These are phyloP conservation scores for Rutstroemia sp. DNA, from an alignment of 2,329 filamentous ascomycete species.

Conservation along the genomic window DNA sequence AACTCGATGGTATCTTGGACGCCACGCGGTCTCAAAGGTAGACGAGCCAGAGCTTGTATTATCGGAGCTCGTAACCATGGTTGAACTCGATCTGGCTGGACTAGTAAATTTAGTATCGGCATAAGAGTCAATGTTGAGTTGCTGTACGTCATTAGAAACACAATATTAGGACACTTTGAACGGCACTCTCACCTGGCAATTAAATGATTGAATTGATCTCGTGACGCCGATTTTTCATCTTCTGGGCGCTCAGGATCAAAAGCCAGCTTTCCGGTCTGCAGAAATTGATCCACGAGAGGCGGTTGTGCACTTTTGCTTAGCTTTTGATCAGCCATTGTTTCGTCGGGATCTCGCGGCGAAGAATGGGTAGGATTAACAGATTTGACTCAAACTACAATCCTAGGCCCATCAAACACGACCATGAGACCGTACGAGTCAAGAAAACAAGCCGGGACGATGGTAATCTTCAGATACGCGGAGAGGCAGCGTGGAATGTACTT, in stretches of 20 bases:
- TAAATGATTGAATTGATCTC: slow-evolving; percentile 7
- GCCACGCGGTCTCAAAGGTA: slow-evolving; percentile 56
- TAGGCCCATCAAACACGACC: too few species aligned
- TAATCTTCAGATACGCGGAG: too few species aligned
- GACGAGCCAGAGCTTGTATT: slow-evolving; percentile 47
- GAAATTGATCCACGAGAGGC: slow-evolving; percentile 24
- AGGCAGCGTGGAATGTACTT: too few species aligned
- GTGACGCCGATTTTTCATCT: slow-evolving; percentile 6
- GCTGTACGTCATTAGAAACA: slow-evolving; percentile 20
- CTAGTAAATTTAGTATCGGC: slow-evolving; percentile 53
- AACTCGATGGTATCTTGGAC: slow-evolving; percentile 65
- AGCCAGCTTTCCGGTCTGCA: slow-evolving; percentile 23
- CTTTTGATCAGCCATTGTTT: neutral
- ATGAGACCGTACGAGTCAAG: too few species aligned
- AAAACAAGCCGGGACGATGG: too few species aligned
- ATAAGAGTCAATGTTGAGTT: slow-evolving; percentile 48
- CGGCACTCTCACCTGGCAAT: slow-evolving; percentile 17
- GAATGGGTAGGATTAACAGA: too few species aligned
- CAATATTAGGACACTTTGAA: neutral
- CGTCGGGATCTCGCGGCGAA: too few species aligned
- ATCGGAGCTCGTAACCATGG: slow-evolving; percentile 52
- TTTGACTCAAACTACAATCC: too few species aligned
- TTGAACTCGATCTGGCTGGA: slow-evolving; percentile 53
- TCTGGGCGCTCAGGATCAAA: slow-evolving; percentile 24
- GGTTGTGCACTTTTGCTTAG: slow-evolving; percentile 13